phyloP scores from a whole-genome alignment of 2,329 filamentous ascomycete species.

The Cordyceps militaris region DNA sequence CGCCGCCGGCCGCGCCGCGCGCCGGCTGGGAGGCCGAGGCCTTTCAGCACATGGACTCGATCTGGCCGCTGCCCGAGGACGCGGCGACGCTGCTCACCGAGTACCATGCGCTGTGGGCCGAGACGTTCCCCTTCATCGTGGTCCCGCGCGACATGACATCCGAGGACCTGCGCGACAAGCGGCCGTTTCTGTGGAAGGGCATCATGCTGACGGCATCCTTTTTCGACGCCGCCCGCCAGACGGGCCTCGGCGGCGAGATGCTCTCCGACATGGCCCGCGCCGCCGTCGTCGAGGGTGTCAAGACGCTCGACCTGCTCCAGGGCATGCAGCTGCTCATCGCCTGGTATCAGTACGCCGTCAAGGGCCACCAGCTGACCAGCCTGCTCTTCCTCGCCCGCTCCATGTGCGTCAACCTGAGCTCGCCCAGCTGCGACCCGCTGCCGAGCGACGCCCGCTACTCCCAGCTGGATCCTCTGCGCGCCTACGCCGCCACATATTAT shows the following conservation, averaged over 20 bases:
- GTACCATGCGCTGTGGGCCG: constrained; percentile 28
- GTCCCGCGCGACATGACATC: constrained; percentile 31
- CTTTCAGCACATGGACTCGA: constrained; percentile 22
- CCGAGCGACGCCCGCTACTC: constrained; percentile 20
- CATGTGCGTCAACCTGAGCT: constrained; percentile 36
- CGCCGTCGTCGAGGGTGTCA: constrained; percentile 33
- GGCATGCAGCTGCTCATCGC: constrained; percentile 37
- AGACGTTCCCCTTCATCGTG: constrained; percentile 39
- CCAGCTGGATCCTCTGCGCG: constrained; percentile 38
- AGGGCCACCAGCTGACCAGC: constrained; percentile 43
- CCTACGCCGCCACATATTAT: constrained; percentile 44
- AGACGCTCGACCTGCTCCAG: constrained; percentile 41
- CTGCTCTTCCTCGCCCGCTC: constrained; percentile 41
- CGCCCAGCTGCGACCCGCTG: constrained; percentile 24
- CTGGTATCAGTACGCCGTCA: constrained; percentile 43
- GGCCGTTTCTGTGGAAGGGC: constrained; percentile 43
- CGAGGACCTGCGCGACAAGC: constrained; percentile 28
- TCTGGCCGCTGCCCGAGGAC: constrained; percentile 37
- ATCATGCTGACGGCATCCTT: constrained; percentile 39
- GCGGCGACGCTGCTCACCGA: constrained; percentile 32
- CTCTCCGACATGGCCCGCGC: constrained; percentile 36
- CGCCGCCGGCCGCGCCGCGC: not conserved
- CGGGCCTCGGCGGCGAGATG: constrained; percentile 36
- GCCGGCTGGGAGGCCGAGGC: constrained; percentile 17
- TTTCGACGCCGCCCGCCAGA: constrained; percentile 37